phyloP scores from a whole-genome alignment of 2,329 filamentous ascomycete genomes.

The Trichophaea hybrida region DNA sequence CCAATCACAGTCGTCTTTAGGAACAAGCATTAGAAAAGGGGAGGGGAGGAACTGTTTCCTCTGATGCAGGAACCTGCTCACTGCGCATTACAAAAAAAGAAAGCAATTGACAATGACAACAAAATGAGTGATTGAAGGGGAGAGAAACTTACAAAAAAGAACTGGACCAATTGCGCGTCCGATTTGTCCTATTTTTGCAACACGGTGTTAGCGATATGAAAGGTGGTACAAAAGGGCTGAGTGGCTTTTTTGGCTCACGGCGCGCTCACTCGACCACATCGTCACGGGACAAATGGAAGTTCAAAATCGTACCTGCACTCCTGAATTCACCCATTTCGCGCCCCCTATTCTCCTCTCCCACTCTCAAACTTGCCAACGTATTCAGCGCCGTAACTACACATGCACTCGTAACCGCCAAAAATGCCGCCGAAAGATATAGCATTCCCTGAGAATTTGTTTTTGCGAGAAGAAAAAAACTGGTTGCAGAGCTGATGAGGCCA shows the following conservation, averaged over 20 bases:
- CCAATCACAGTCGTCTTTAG: too few relatives aligned
- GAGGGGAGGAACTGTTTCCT: not conserved
- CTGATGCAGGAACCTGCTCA: not conserved
- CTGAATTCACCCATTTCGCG: conserved; percentile 74
- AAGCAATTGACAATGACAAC: not conserved
- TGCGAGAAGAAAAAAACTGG: conserved; percentile 67
- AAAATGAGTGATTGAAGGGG: not conserved
- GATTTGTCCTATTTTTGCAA: conserved; percentile 56
- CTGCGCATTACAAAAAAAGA: not conserved
- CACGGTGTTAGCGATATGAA: not conserved
- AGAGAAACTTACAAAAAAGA: conserved; percentile 52
- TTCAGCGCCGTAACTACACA: conserved; percentile 93
- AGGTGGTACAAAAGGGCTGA: not conserved
- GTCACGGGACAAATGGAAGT: not conserved
- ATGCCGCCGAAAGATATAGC: conserved; percentile 68
- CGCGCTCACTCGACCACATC: not conserved
- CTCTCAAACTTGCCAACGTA: conserved; percentile 81
- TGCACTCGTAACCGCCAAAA: conserved; percentile 77
- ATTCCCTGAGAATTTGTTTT: conserved; percentile 51
- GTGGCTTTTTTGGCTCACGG: not conserved
- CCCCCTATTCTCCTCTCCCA: conserved; percentile 62
- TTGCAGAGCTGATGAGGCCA: conserved; percentile 61
- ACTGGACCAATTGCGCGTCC: conserved; percentile 77
- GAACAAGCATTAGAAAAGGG: not conserved
- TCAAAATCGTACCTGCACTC: conserved; percentile 29